Evolutionary conservation across 192 early-diverging fungal genomes (phyloP), one percentile per base, ranked within the genome.

Genomic region (Rhizophagus clarus): DNA sequence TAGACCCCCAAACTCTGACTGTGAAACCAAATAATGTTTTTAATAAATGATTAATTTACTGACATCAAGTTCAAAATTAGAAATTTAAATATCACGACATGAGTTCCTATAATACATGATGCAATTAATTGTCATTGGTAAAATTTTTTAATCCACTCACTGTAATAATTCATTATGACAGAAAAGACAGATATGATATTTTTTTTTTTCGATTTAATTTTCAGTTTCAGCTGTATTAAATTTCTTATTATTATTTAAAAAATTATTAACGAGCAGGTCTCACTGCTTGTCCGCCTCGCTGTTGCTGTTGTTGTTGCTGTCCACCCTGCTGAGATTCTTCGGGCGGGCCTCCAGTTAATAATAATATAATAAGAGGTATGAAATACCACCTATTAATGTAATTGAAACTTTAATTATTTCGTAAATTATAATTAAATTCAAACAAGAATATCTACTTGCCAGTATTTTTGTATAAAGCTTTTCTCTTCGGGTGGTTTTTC

Each of bases 401-500:
- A 70, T 4, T 8, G 31, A n/a, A 70, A 40, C 10, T 34, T 20
- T 70, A 37, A 40, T 34, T 70, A 6, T 72, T 49, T 72, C 14
- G 17, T 15, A 49, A 51, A 26, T 5, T 37, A 8, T 24, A 31
- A 26, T 56, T 49, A 49, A 72, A n/a, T 60, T 40, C 9, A 28
- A 49, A 60, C 32, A 37, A 40, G 37, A 47, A 56, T 32, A 47
- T 45, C 22, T 31, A 31, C 76, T 34, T 70, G 61, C 77, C 77
- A 79, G 34, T 79, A 79, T 79, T 79, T 79, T 37, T 79, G 77
- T 31, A 79, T 17, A 71, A 79, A 79, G 17, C 40, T 70, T 71
- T 79, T 79, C 61, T 79, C 77, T 70, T 47, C 47, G 2, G 64
- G 77, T 56, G 77, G 77, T 37, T 47, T 51, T 51, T 70, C 68